These are phyloP conservation scores for Cryptosporidium andersoni DNA, from an alignment of 169 alveolate species.

Conservation along the genomic window DNA sequence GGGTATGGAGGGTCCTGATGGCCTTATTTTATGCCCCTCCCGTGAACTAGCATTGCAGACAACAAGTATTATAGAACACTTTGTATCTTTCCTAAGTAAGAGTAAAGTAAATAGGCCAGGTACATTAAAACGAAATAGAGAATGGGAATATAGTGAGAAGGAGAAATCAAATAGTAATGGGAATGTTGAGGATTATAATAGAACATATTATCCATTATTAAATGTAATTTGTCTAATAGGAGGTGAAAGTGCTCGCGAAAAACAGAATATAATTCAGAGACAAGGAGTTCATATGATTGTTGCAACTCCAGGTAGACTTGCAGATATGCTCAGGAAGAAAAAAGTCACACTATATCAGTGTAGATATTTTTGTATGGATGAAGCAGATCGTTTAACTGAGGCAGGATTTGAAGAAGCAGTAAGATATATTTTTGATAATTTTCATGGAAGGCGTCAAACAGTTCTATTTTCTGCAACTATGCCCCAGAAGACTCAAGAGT, in stretches of 20 bases:
- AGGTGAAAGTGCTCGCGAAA: slow-evolving; percentile 74
- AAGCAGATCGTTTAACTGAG: slow-evolving; percentile 94
- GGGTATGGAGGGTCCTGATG: slow-evolving; percentile 91
- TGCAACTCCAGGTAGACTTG: slow-evolving; percentile 98
- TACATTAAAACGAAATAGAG: background rate
- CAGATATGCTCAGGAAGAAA: slow-evolving; percentile 88
- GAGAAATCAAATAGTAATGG: no score
- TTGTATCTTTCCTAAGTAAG: slow-evolving; percentile 74
- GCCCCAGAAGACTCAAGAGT: slow-evolving; percentile 95
- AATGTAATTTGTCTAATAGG: slow-evolving; percentile 83
- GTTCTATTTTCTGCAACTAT: slow-evolving; percentile 96
- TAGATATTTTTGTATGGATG: slow-evolving; percentile 93
- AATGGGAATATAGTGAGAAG: background rate
- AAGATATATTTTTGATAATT: slow-evolving; percentile 87
- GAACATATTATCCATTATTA: slow-evolving; percentile 73
- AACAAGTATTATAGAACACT: slow-evolving; percentile 83
- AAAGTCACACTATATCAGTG: slow-evolving; percentile 88
- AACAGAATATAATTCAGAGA: slow-evolving; percentile 30
- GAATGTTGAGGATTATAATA: background rate
- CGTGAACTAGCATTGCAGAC: slow-evolving; percentile 93
- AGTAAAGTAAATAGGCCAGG: slow-evolving; percentile 6
- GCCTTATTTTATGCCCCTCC: slow-evolving; percentile 91
- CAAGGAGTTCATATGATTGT: slow-evolving; percentile 93
- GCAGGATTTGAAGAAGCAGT: slow-evolving; percentile 92
- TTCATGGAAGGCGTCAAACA: slow-evolving; percentile 91